These are phyloP conservation scores for Ceratobasidium sp. DNA, from an alignment of 1,284 basidiomycete species.

Conservation along the genomic window DNA sequence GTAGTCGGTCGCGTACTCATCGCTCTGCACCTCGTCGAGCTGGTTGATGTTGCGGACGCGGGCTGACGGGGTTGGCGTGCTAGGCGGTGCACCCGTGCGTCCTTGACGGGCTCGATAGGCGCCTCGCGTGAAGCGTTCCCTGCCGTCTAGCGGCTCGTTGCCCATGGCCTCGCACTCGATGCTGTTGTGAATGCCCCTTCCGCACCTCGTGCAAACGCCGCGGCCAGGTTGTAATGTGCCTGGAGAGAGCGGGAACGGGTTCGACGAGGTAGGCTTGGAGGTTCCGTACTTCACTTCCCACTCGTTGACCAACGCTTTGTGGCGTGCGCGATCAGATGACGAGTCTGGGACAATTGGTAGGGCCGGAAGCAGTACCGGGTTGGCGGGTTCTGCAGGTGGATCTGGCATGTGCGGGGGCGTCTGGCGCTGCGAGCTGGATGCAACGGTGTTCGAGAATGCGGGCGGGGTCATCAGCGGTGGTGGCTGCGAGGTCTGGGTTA, in stretches of 20 bases:
- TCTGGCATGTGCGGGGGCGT: conserved; percentile 4
- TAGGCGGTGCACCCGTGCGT: not conserved
- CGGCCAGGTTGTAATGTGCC: conserved; percentile 4
- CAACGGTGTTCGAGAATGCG: too few relatives aligned
- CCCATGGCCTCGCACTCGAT: conserved; percentile 16
- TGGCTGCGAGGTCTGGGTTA: too few relatives aligned
- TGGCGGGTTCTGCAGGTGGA: too few relatives aligned
- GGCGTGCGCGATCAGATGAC: not conserved
- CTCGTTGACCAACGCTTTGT: not conserved
- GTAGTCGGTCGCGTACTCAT: conserved; percentile 13
- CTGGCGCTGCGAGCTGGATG: too few relatives aligned
- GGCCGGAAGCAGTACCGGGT: too few relatives aligned
- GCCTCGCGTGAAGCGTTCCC: not conserved
- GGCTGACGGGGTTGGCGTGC: conserved; percentile 11
- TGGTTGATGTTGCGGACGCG: not conserved
- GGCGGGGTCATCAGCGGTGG: too few relatives aligned
- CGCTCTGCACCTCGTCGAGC: not conserved
- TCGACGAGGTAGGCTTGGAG: not conserved
- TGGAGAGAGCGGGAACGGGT: conserved; percentile 6
- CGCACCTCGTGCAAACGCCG: not conserved
- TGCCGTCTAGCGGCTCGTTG: conserved; percentile 12
- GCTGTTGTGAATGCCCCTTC: conserved; percentile 6
- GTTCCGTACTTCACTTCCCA: not conserved
- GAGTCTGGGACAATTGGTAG: not conserved
- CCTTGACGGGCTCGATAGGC: conserved; percentile 11